Base-by-base conservation (phyloP, 331 rosid genomes). In the Phaseolus coccineus region DNA sequence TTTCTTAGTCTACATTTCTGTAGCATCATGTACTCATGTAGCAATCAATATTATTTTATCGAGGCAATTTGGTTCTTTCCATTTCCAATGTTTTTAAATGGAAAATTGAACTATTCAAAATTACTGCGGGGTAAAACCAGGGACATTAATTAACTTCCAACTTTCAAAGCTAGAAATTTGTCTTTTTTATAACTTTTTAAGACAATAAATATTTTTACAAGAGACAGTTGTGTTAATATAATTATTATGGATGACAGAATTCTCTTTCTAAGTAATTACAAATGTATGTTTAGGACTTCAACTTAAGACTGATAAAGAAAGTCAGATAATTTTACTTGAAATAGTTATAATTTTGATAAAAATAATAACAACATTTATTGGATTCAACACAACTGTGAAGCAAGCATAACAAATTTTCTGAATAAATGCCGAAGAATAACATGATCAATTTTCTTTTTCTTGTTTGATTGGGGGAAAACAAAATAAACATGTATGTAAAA, bases 11-110 rank as follows among this genome's bases (percentile, higher is more conserved):
- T 70, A 22, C 47, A 2, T 13, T 28, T 61, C 2, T 5, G 22
- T 50, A 48, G 50, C 22, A 79, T 31, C 52, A 58, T 52, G 44
- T 7, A 39, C 44, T 39, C 52, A 25, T 67, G 30, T 19, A 69
- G 46, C 30, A 33, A 58, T 9, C 16, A 14, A 56, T 42, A 68
- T 15, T 44, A 44, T 59, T 33, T 65, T 59, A 5, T 59, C 28
- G 31, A 78, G 14, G 76, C 35, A 57, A 78, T n/a, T 69, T 78
- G 82, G 5, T 48, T 79, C 40, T 19, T 58, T 28, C 16, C 15
- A 35, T 44, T 57, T 56, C 4, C n/a, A 6, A 53, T 39, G 15
- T 10, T 14, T 78, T 12, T 47, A 48, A 59, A 33, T 28, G 6
- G 35, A 24, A 31, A 46, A 4, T 6, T 64, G 53, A 64, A 52